Base-by-base conservation (phyloP, 305 asterid genomes). In the Euphrasia arctica region DNA sequence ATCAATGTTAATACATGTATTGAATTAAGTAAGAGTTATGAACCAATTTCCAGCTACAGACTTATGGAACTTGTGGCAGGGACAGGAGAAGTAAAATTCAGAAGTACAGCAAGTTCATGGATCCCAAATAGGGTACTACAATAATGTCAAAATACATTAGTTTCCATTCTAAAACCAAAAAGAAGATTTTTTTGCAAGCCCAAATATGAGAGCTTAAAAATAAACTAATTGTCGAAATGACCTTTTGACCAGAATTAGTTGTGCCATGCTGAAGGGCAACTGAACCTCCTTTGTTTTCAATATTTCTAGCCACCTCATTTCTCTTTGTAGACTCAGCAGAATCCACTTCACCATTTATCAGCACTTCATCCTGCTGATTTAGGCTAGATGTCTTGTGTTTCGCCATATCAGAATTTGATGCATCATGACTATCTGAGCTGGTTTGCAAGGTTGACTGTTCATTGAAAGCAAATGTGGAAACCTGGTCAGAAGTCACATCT, bases 401-500 rank as follows among this genome's bases (percentile, higher is more conserved):
- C 41, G 63, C 64, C 18, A 55, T 62, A 62, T 72, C 74, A 69
- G 80, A 64, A 64, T 73, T 63, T 5, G 75, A 62, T 64, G 78
- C 69, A 67, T 84, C 94, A 34, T 74, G 70, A 68, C 74, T 76
- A 81, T 63, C 31, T n/a, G 82, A 70, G 74, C 67, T 75, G 63
- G 74, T 45, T 59, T 65, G 78, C 60, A 74, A 25, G 57, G 68
- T 77, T 69, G 80, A 72, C 64, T 84, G 88, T 65, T 86, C 91
- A 69, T 76, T 89, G 75, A 87, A 74, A 29, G 85, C 74, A 59
- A 87, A 85, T 67, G 99, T 84, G 66, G 83, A 88, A 67, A 86
- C 92, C 72, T 82, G 87, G 81, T 89, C 95, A 54, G 86, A 70
- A 69, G 66, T 71, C 65, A 57, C 62, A 67, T 83, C 89, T 66